Evolutionary conservation across 768 basidiomycete genomes (phyloP), one percentile per base, ranked within the genome.

Genomic region (Mycena haematopus): DNA sequence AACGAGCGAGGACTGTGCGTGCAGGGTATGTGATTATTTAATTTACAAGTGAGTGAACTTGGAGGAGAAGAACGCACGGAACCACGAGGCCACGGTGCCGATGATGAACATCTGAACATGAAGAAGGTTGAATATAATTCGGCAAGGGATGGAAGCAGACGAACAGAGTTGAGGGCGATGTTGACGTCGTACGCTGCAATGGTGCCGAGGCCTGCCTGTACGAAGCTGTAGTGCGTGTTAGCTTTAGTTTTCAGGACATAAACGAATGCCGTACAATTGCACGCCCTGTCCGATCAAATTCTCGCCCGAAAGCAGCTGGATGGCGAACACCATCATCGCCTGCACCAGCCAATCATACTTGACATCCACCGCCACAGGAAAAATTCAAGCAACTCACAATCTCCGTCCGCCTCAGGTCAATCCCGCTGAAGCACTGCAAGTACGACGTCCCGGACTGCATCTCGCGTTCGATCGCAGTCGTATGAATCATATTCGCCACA

Each of bases 271-370:
- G 22, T 40, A 62, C 65, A 70, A 70, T 53, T 69, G 68, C 2
- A 70, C 65, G 14, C 68, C 69, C 64, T 70, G 69, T 9, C 69
- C 69, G 35, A 69, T 65, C 42, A 70, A 46, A 21, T 70, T 70
- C 46, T 70, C 65, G 2, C 69, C 69, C 6, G 64, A 68, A 8
- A 71, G 60, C 1, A 71, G 63, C 54, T 71, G 70, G 15, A 69
- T 69, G 1, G 70, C 70, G 47, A 71, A 71, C 15, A 68, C 67
- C 70, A 71, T 71, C 70, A 71, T 69, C 6, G 64, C 67, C 65
- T 66, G 14, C 25, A 13, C n/a, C 29, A 14, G 14, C 36, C 36
- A 36, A 33, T 33, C 11, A 11, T 11, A 3, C 14, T 36, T 15
- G 13, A 15, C 13, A 14, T 36, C 13, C 5, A 36, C 13, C 14